Evolutionary conservation across 176 grass and related monocot species (phyloP), one percentile per base, ranked within the genome.

Genomic region (Panicum miliaceum): DNA sequence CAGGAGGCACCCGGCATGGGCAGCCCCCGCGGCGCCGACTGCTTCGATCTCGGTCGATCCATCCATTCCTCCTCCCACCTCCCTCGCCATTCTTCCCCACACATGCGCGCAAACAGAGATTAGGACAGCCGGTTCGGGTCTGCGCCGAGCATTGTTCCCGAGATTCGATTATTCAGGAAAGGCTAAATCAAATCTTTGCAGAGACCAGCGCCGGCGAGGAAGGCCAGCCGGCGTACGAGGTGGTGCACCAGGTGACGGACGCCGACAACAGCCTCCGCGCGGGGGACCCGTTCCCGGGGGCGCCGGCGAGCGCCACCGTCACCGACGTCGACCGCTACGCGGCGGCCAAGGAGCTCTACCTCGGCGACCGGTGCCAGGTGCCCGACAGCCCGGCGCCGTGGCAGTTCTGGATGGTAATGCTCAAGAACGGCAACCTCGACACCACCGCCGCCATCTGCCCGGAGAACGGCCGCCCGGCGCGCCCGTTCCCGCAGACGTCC

Each of bases 391-490:
- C 79, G 29, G 4, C 5, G 18, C 90, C 90, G 14, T 98, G 95
- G 95, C 86, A 98, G 43, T 98, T 98, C 87, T 98, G 90, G 95
- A 98, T 98, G 95, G 19, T 94, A 46, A 98, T 98, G 95, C 91
- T 98, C 73, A 98, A 98, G 86, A 98, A 98, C 71, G 92, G 95
- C 40, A 98, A 98, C 76, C 75, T 98, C 34, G 90, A 98, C 87
- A 94, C 92, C 69, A 73, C 87, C 0, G 95, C 92, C 6, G 86
- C 84, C 60, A 54, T 90, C 38, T 98, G 95, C 48, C 95, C 92
- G 6, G 32, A 93, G 32, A 81, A 98, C 54, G 95, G 95, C 81
- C 84, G 83, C 41, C 86, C 86, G 65, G 40, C 90, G 42, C 82
- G 72, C 3, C 95, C 95, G 4, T 93, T 98, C 77, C 38, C 87